Percentiles rank a stretch among this genome's conserved stretches.
These are phyloP conservation scores for Pythium biforme DNA, from an alignment of 352 stramenopile genomes.

Conservation along the genomic window DNA sequence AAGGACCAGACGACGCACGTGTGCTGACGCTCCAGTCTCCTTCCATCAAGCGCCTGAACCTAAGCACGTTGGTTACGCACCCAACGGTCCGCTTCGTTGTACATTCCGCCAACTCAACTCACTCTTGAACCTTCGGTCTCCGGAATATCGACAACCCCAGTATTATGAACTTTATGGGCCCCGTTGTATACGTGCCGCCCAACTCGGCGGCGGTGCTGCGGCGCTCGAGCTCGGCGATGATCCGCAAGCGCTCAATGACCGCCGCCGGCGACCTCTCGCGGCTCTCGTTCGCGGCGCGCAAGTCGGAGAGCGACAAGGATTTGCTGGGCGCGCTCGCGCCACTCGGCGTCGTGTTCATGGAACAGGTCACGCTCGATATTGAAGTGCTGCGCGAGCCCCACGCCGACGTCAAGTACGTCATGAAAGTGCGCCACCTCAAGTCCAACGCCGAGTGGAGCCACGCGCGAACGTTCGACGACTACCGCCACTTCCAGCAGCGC, in stretches of 20 bases:
- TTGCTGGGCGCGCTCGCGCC: conserved; percentile 30
- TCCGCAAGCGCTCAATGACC: conserved; percentile 23
- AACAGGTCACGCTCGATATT: conserved; percentile 49
- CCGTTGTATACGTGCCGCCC: conserved; percentile 18
- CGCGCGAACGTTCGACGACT: conserved; percentile 68
- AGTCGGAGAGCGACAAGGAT: conserved; percentile 34
- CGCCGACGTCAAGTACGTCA: conserved; percentile 57
- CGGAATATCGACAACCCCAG: neutral
- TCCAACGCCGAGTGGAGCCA: conserved; percentile 45
- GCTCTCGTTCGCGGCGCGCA: conserved; percentile 22
- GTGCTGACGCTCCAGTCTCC: neutral
- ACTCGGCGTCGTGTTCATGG: conserved; percentile 45
- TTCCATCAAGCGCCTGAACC: neutral
- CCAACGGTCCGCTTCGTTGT: neutral
- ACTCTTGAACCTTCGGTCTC: neutral
- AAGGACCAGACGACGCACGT: neutral
- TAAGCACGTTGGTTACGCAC: neutral
- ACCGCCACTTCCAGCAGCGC: conserved; percentile 63
- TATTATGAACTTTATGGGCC: conserved; percentile 21
- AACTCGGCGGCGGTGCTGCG: conserved; percentile 7
- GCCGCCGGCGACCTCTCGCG: neutral
- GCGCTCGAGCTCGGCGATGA: conserved; percentile 8
- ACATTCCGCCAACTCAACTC: too few relatives aligned
- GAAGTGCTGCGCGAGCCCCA: conserved; percentile 42
- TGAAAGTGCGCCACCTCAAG: conserved; percentile 43